Evolutionary conservation across 495 filamentous ascomycete species (phyloP).

Genomic region (Lineolata rhizophorae): DNA sequence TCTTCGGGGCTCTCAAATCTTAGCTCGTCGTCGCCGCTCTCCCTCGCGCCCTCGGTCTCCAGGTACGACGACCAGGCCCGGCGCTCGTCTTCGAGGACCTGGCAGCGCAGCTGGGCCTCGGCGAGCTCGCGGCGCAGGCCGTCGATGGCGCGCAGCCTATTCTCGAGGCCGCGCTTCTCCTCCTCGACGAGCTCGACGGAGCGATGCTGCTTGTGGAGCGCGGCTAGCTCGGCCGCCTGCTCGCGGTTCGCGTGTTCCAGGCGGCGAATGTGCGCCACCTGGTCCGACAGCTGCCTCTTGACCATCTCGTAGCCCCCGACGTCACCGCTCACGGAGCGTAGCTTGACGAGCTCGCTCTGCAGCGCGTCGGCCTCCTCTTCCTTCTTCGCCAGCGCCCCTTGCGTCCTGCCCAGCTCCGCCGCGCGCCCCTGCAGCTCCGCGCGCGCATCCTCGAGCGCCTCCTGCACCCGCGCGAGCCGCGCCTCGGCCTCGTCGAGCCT

Average conservation of each 20-base stretch:
- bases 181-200: slow-evolving; percentile 89
- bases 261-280: slow-evolving; percentile 69
- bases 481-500: slow-evolving; percentile 48
- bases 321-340: slow-evolving; percentile 72
- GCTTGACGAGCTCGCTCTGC: slow-evolving; percentile 58
- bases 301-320: slow-evolving; percentile 61
- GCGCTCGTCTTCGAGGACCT: slow-evolving; percentile 73
- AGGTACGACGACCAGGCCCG: slow-evolving; percentile 74
- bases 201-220: slow-evolving; percentile 55
- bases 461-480: slow-evolving; percentile 42
- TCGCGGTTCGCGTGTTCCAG: slow-evolving; percentile 64
- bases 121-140: slow-evolving; percentile 50
- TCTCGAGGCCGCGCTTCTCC: slow-evolving; percentile 70
- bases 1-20: slow-evolving; percentile 76
- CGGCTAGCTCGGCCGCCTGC: slow-evolving; percentile 57
- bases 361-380: slow-evolving; percentile 48
- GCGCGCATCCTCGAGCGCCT: slow-evolving; percentile 46
- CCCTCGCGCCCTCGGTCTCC: slow-evolving; percentile 31
- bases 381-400: slow-evolving; percentile 41
- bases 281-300: slow-evolving; percentile 69
- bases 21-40: slow-evolving; percentile 19
- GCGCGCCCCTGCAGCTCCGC: slow-evolving; percentile 45
- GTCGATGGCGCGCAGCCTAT: slow-evolving; percentile 52
- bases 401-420: slow-evolving; percentile 34
- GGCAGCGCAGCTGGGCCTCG: slow-evolving; percentile 60